Percentiles rank a stretch among this genome's conserved stretches.
phyloP scores from a whole-genome alignment of 306 rosid species.

The Erythrophleum fordii region DNA sequence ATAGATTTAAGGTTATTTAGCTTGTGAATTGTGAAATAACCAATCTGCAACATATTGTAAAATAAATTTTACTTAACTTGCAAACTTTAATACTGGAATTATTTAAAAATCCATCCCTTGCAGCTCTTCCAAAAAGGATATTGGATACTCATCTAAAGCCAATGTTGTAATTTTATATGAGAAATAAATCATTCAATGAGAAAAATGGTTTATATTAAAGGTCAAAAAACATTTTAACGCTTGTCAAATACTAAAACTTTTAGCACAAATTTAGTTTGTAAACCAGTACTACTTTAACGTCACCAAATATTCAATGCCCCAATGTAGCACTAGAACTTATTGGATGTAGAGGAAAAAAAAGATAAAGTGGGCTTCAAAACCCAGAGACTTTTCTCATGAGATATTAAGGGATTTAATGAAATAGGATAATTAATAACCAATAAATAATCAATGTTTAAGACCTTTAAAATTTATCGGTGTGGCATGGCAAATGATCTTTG shows the following conservation, averaged over 20 bases:
- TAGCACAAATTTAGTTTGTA: neutral
- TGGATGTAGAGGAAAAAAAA: too few species aligned
- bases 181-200: neutral
- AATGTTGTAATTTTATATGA: neutral
- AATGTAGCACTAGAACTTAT: neutral
- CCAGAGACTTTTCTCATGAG: neutral
- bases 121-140: neutral
- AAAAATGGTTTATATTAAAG: neutral
- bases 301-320: neutral
- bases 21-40: neutral
- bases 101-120: too few species aligned
- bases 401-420: slow-evolving; percentile 2
- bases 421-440: neutral
- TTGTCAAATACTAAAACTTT: neutral
- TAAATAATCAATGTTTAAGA: slow-evolving; percentile 26
- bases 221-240: neutral
- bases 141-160: too few species aligned
- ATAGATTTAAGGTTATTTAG: neutral
- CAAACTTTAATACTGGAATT: neutral
- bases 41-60: neutral
- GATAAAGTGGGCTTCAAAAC: neutral
- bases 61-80: neutral
- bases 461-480: slow-evolving; percentile 4
- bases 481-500: neutral
- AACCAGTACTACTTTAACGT: slow-evolving; percentile 5